phyloP scores from a whole-genome alignment of 2,329 filamentous ascomycete genomes.

The Venturia oleaginea region DNA sequence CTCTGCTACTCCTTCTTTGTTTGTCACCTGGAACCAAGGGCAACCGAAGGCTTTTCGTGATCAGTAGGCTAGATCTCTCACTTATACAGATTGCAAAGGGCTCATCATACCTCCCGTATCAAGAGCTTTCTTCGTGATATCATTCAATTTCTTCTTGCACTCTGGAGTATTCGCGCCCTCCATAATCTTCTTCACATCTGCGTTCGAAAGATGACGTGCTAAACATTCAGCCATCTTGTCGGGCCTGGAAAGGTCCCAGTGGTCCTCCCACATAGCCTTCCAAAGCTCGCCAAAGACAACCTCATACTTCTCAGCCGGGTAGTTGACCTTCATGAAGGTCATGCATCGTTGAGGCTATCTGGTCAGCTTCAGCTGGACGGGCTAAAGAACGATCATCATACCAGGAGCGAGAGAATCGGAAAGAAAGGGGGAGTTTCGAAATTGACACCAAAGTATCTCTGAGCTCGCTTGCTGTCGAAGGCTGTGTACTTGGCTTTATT shows the following conservation, averaged over 20 bases:
- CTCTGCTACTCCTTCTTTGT: conserved; percentile 49
- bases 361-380: conserved; percentile 22
- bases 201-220: conserved; percentile 37
- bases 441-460: conserved; percentile 40
- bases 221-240: conserved; percentile 42
- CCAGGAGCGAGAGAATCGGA: conserved; percentile 45
- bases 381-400: conserved; percentile 23
- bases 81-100: background rate
- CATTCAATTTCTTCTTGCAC: conserved; percentile 46
- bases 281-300: conserved; percentile 48
- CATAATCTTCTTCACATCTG: conserved; percentile 49
- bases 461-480: conserved; percentile 42
- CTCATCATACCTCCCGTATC: conserved; percentile 39
- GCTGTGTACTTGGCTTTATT: conserved; percentile 55
- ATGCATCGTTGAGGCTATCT: conserved; percentile 56
- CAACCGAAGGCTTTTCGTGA: conserved; percentile 55
- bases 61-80: background rate
- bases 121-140: conserved; percentile 52
- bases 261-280: conserved; percentile 52
- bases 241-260: conserved; percentile 51
- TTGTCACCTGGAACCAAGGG: conserved; percentile 64
- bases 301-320: conserved; percentile 42
- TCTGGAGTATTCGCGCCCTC: conserved; percentile 40
- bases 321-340: conserved; percentile 54
- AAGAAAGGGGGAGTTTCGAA: conserved; percentile 41